phyloP scores from a whole-genome alignment of 176 grass and related monocot genomes.

The Chloris gayana region DNA sequence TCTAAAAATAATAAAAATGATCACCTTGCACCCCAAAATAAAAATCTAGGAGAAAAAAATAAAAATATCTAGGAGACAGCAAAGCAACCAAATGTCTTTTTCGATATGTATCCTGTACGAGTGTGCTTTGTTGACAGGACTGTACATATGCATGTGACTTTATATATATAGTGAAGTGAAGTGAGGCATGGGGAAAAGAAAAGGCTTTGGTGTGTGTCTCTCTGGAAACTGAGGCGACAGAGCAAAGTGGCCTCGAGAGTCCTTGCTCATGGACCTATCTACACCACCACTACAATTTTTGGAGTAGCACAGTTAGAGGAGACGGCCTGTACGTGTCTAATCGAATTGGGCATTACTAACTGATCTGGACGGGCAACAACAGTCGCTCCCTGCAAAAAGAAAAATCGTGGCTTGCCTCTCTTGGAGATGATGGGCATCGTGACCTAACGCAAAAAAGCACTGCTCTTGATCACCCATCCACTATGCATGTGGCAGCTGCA shows the following conservation, averaged over 20 bases:
- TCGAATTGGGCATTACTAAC: not conserved
- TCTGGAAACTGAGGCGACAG: conserved; percentile 5
- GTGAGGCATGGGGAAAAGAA: not conserved
- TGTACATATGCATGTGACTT: not conserved
- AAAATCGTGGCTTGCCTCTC: not conserved
- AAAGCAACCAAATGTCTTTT: not conserved
- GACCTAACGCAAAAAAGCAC: not conserved
- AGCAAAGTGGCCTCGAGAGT: not conserved
- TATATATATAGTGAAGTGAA: not conserved
- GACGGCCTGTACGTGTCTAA: not conserved
- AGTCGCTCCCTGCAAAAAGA: not conserved
- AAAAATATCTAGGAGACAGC: too few relatives aligned
- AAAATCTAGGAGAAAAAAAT: too few relatives aligned
- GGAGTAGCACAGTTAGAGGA: not conserved
- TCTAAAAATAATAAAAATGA: too few relatives aligned
- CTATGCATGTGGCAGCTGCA: not conserved
- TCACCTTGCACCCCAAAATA: too few relatives aligned
- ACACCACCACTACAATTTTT: too few relatives aligned
- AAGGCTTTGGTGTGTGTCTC: too few relatives aligned
- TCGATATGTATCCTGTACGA: not conserved
- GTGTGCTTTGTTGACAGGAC: not conserved
- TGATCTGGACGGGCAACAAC: too few relatives aligned
- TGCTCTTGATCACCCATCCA: not conserved
- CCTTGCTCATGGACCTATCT: too few relatives aligned
- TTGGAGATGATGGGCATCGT: not conserved